Conservation (phyloP, 1,139 yeast species). For the Yamadazyma sp. region DNA sequence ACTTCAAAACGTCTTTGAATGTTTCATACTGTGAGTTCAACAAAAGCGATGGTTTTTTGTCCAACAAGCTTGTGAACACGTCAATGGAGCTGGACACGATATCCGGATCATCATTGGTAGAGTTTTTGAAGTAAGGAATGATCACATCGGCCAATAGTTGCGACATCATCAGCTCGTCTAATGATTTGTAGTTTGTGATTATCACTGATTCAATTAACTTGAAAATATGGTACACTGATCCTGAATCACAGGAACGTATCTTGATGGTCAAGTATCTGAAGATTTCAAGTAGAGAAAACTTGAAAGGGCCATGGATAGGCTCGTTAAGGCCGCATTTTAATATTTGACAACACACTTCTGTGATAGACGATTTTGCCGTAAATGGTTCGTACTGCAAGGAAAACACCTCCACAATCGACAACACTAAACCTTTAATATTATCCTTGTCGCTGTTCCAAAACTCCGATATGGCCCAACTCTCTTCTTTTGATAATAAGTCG, state of each 20-base stretch:
- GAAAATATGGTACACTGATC: conserved; percentile 41
- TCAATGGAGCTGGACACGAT: conserved; percentile 47
- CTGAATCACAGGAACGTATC: conserved; percentile 24
- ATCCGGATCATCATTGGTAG: conserved; percentile 43
- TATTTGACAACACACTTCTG: conserved; percentile 58
- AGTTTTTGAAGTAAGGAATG: conserved; percentile 12
- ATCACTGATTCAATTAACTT: conserved; percentile 43
- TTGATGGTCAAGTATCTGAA: conserved; percentile 47
- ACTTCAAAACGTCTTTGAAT: conserved; percentile 38
- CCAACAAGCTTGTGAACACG: conserved; percentile 46
- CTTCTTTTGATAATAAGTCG: conserved; percentile 33
- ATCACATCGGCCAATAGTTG: conserved; percentile 30
- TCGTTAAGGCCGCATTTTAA: conserved; percentile 59
- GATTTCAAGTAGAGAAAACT: conserved; percentile 44
- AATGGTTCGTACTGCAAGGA: conserved; percentile 38
- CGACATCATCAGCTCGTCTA: conserved; percentile 30
- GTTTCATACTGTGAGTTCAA: conserved; percentile 21
- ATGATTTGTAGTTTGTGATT: conserved; percentile 27
- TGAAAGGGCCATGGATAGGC: conserved; percentile 57
- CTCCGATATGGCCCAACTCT: conserved; percentile 20
- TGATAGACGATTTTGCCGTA: conserved; percentile 36
- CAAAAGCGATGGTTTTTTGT: conserved; percentile 40
- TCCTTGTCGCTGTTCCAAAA: conserved; percentile 47
- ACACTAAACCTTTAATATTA: conserved; percentile 38
- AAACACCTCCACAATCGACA: conserved; percentile 42